Evolutionary conservation across 352 stramenopile species (phyloP), one percentile per base, ranked within the genome.

Genomic region (Saprolegnia parasitica): DNA sequence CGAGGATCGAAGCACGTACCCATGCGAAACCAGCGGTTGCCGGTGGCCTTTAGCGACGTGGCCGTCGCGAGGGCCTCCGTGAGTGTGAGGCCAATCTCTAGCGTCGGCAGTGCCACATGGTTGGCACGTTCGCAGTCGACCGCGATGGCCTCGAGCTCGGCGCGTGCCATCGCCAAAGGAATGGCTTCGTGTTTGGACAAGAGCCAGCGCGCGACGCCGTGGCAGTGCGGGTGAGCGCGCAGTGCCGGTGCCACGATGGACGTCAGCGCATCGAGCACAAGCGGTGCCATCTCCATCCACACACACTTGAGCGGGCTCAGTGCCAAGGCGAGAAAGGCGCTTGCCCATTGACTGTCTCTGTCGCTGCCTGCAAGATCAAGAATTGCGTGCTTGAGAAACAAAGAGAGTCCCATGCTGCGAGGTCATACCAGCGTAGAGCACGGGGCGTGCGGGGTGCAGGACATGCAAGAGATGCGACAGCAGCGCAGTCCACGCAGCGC

Each of bases 291-390:
- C 18, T 70, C 63, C 26, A 39, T 61, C 63, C 63, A 70, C 20
- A 70, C 63, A 11, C 1, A 24, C 26, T 70, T 70, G 63, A 52
- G 13, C n/a, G 54, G 39, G 37, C 63, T 46, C 35, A 70, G 26
- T 1, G 26, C 24, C 5, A 70, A 20, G 1, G 52, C 52, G 35
- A 15, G 20, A 24, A 60, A 60, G 24, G 52, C n/a, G 35, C 52
- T 60, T 2, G 52, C 52, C 52, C 52, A 60, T 9, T 60, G 52
- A 4, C 13, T 24, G 16, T 60, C 52, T 2, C 24, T 11, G 35
- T 60, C 52, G 35, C 52, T 60, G 35, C 52, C 52, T 60, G 11
- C 24, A 10, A 35, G n/a, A n/a, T n/a, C n/a, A n/a, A n/a, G n/a
- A n/a, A n/a, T n/a, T 26, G 35, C 29, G 52, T 24, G 52, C 16